Conservation (phyloP, 257 asterid species). For the Lantana camara region DNA sequence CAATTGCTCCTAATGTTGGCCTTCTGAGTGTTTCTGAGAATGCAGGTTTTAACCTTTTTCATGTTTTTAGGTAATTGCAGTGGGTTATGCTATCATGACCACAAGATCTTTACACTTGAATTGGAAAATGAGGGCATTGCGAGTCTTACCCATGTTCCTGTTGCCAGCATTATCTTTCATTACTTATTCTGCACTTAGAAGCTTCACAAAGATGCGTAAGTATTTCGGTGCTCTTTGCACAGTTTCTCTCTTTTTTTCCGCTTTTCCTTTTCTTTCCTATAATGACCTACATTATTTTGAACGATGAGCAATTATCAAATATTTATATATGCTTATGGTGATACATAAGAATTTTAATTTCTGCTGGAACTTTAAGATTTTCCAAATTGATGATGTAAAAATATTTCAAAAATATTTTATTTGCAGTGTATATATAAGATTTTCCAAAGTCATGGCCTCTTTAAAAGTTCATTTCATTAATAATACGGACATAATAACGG, state of each 20-base stretch:
- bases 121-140: slow-evolving; percentile 87
- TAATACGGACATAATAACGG: too few relatives aligned
- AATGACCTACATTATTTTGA: not conserved
- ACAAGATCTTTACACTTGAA: slow-evolving; percentile 70
- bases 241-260: not conserved
- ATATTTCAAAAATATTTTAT: too few relatives aligned
- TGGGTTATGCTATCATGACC: slow-evolving; percentile 78
- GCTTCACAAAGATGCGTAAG: slow-evolving; percentile 86
- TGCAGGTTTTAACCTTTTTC: not conserved
- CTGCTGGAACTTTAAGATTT: too few relatives aligned
- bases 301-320: too few relatives aligned
- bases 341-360: not conserved
- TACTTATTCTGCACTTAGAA: slow-evolving; percentile 51
- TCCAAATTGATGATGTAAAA: too few relatives aligned
- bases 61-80: slow-evolving; percentile 72
- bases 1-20: not conserved
- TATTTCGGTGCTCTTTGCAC: slow-evolving; percentile 12
- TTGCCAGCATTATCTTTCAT: slow-evolving; percentile 66
- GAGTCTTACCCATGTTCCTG: slow-evolving; percentile 86
- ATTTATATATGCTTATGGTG: too few relatives aligned
- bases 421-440: too few relatives aligned
- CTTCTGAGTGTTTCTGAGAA: slow-evolving; percentile 3
- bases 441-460: too few relatives aligned
- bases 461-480: too few relatives aligned
- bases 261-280: not conserved